Percentiles rank a stretch among this genome's conserved stretches.
phyloP scores from a whole-genome alignment of 73 alveolate species.

The Tetrahymena thermophila region DNA sequence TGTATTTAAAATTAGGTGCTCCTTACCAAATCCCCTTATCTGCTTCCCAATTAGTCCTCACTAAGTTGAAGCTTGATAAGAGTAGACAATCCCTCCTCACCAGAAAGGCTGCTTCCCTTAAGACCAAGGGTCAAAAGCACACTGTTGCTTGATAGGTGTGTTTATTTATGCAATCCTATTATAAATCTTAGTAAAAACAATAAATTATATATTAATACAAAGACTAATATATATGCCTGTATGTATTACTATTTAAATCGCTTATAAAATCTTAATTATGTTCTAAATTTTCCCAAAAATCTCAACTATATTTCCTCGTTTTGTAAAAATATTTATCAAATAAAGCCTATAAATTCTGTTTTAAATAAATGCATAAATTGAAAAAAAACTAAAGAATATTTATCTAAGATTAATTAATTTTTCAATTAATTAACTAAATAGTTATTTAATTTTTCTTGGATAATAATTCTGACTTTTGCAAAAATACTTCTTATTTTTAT shows the following conservation, averaged over 20 bases:
- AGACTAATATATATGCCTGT: neutral
- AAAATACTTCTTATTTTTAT: too few species aligned
- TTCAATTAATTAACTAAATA: too few species aligned
- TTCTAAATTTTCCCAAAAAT: neutral
- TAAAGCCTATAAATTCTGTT: neutral
- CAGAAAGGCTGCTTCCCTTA: constrained; percentile 39
- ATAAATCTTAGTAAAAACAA: neutral
- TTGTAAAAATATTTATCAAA: neutral
- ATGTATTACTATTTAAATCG: neutral
- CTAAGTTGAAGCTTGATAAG: constrained; percentile 24
- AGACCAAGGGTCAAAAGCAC: constrained; percentile 48
- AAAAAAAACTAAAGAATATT: too few species aligned
- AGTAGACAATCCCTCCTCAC: constrained; percentile 26
- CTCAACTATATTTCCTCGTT: neutral
- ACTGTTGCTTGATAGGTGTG: constrained; percentile 18
- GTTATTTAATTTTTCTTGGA: too few species aligned
- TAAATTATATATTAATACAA: neutral
- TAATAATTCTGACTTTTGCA: too few species aligned
- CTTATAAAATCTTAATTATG: neutral
- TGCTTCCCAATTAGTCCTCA: constrained; percentile 31
- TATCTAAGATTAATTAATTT: too few species aligned
- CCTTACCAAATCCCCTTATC: constrained; percentile 37
- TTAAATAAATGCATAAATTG: too few species aligned
- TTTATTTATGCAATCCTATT: neutral
- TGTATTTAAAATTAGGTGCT: constrained; percentile 10